Conservation (phyloP, 108 stramenopile species). For the Nitzschia sp. region DNA sequence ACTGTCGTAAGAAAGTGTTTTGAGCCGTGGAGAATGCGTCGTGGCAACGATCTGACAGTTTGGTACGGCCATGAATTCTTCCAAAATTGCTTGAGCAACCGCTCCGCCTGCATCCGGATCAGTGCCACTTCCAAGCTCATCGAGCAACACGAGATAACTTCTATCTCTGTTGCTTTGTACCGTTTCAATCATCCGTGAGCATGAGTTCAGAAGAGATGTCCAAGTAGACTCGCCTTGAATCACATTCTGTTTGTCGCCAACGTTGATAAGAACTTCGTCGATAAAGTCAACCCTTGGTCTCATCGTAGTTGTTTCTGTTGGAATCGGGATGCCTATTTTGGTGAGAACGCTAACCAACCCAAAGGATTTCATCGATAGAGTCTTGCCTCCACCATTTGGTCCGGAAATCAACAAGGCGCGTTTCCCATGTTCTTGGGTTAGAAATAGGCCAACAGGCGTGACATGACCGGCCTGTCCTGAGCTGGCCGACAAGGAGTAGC, state of each 20-base stretch:
- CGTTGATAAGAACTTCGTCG: slow-evolving; percentile 49
- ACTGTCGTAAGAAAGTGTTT: slow-evolving; percentile 58
- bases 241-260: slow-evolving; percentile 79
- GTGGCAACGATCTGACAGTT: slow-evolving; percentile 66
- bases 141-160: slow-evolving; percentile 54
- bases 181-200: slow-evolving; percentile 50
- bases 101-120: slow-evolving; percentile 75
- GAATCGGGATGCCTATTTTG: slow-evolving; percentile 59
- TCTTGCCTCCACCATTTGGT: slow-evolving; percentile 82
- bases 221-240: slow-evolving; percentile 69
- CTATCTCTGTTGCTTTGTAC: slow-evolving; percentile 5
- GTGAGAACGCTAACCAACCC: slow-evolving; percentile 53
- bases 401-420: slow-evolving; percentile 65
- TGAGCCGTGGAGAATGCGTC: slow-evolving; percentile 78
- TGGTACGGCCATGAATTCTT: slow-evolving; percentile 44
- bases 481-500: background rate
- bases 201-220: slow-evolving; percentile 62
- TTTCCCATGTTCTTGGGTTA: slow-evolving; percentile 36
- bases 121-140: slow-evolving; percentile 82
- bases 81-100: slow-evolving; percentile 73
- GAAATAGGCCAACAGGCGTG: slow-evolving; percentile 63
- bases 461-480: slow-evolving; percentile 29
- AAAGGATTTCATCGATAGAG: slow-evolving; percentile 77
- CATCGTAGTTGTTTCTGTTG: slow-evolving; percentile 2
- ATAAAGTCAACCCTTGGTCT: slow-evolving; percentile 62